Evolutionary conservation across 257 asterid genomes (phyloP).

Genomic region (Coffea canephora): DNA sequence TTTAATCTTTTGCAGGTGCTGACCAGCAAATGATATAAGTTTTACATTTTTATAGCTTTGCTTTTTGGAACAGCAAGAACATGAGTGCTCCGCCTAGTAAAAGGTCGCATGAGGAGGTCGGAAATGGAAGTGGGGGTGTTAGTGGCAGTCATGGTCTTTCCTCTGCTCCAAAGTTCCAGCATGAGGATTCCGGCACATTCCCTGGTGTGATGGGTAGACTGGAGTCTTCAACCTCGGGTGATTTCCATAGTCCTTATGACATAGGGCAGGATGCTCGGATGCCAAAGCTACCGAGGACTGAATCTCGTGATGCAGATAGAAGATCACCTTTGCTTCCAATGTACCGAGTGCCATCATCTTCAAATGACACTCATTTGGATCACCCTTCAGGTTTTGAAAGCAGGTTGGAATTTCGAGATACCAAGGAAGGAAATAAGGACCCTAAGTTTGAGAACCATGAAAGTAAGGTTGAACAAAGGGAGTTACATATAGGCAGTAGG

Average conservation of each 20-base stretch:
- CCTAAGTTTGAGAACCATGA: constrained; percentile 62
- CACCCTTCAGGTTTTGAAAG: constrained; percentile 51
- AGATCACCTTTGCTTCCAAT: constrained; percentile 64
- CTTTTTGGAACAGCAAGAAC: constrained; percentile 15
- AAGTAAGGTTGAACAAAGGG: constrained; percentile 57
- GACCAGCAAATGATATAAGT: constrained; percentile 1
- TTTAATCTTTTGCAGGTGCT: background rate
- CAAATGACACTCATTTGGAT: constrained; percentile 56
- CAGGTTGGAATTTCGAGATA: constrained; percentile 64
- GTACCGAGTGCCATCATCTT: constrained; percentile 53
- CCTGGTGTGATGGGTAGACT: constrained; percentile 51
- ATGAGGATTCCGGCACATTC: constrained; percentile 60
- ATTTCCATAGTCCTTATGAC: constrained; percentile 64
- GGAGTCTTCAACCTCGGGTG: constrained; percentile 43
- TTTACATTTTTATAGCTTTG: background rate
- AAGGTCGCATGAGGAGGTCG: constrained; percentile 74
- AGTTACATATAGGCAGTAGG: constrained; percentile 53
- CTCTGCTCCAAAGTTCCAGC: constrained; percentile 57
- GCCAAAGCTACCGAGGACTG: constrained; percentile 65
- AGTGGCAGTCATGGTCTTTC: constrained; percentile 55
- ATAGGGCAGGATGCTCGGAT: constrained; percentile 61
- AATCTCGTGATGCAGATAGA: constrained; percentile 69
- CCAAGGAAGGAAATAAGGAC: constrained; percentile 54
- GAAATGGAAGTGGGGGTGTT: constrained; percentile 43
- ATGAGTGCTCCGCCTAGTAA: constrained; percentile 79